These are phyloP conservation scores for Penicillium paneum DNA, from an alignment of 2,329 filamentous ascomycete genomes.

Conservation along the genomic window DNA sequence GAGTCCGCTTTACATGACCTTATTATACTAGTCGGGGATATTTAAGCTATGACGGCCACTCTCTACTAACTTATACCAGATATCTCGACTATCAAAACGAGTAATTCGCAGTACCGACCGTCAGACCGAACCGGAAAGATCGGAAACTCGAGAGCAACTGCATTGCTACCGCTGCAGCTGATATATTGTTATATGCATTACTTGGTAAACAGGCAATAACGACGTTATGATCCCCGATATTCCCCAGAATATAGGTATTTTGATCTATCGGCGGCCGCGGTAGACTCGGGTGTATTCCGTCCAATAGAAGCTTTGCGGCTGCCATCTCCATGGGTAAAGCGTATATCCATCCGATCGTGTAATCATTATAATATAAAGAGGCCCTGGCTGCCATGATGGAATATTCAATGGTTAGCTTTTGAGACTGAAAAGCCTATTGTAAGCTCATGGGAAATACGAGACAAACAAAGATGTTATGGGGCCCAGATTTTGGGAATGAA, in stretches of 20 bases:
- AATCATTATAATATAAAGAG: constrained; percentile 8
- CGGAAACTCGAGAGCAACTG: constrained; percentile 19
- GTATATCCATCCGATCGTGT: constrained; percentile 23
- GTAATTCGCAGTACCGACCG: constrained; percentile 37
- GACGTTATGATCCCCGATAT: constrained; percentile 22
- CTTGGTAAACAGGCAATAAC: constrained; percentile 19
- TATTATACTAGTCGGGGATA: constrained; percentile 20
- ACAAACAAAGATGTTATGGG: too few species aligned
- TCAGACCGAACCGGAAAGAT: constrained; percentile 17
- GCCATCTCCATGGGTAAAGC: constrained; percentile 21
- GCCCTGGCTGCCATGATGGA: too few species aligned
- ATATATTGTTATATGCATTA: constrained; percentile 9
- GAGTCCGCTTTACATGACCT: constrained; percentile 15
- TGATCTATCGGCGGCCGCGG: constrained; percentile 9
- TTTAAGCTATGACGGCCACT: constrained; percentile 2
- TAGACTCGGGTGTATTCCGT: constrained; percentile 12
- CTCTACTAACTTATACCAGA: constrained; percentile 47
- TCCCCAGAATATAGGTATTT: constrained; percentile 20
- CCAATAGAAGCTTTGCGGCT: constrained; percentile 22
- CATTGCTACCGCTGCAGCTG: constrained; percentile 14
- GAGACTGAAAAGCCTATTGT: too few species aligned
- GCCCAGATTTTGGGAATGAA: too few species aligned
- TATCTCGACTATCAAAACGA: constrained; percentile 45
- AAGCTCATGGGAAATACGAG: too few species aligned
- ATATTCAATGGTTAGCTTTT: too few species aligned